Evolutionary conservation across 768 basidiomycete species (phyloP).

Genomic region (Obba rivulosa): DNA sequence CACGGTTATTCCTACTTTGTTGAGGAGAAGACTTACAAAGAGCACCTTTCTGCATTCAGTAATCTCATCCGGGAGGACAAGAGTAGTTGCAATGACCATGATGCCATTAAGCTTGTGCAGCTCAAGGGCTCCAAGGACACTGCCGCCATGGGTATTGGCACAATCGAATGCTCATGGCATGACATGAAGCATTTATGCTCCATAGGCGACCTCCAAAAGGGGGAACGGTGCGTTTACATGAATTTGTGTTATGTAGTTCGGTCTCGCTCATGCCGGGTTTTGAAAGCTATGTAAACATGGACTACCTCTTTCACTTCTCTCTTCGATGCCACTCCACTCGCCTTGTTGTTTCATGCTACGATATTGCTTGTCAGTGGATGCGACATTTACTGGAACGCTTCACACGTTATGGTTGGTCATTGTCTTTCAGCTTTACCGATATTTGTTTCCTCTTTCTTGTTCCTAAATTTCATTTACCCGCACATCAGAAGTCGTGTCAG

Average conservation of each 20-base stretch:
- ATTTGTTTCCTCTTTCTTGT: slow-evolving; percentile 16
- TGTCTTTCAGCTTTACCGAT: neutral
- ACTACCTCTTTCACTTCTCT: slow-evolving; percentile 14
- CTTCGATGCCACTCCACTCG: neutral
- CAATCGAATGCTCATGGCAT: slow-evolving; percentile 16
- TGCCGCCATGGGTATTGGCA: slow-evolving; percentile 12
- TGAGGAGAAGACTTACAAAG: slow-evolving; percentile 15
- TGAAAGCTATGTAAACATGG: slow-evolving; percentile 18
- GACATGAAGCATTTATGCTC: slow-evolving; percentile 14
- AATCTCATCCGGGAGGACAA: slow-evolving; percentile 15
- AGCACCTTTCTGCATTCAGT: slow-evolving; percentile 8
- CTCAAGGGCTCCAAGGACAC: neutral
- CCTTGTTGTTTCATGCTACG: slow-evolving; percentile 9
- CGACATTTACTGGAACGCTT: slow-evolving; percentile 9
- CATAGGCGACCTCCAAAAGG: slow-evolving; percentile 20
- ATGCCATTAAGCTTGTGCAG: slow-evolving; percentile 12
- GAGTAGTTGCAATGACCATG: slow-evolving; percentile 10
- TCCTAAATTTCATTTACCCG: slow-evolving; percentile 36
- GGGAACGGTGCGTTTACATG: slow-evolving; percentile 16
- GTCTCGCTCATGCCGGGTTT: too few species aligned
- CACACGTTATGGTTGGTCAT: neutral
- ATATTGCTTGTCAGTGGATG: slow-evolving; percentile 21
- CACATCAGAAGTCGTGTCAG: slow-evolving; percentile 27
- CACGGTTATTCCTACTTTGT: slow-evolving; percentile 23
- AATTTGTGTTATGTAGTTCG: neutral